phyloP scores from a whole-genome alignment of 2,329 filamentous ascomycete genomes.

The Rhytidhysteron rufulum region DNA sequence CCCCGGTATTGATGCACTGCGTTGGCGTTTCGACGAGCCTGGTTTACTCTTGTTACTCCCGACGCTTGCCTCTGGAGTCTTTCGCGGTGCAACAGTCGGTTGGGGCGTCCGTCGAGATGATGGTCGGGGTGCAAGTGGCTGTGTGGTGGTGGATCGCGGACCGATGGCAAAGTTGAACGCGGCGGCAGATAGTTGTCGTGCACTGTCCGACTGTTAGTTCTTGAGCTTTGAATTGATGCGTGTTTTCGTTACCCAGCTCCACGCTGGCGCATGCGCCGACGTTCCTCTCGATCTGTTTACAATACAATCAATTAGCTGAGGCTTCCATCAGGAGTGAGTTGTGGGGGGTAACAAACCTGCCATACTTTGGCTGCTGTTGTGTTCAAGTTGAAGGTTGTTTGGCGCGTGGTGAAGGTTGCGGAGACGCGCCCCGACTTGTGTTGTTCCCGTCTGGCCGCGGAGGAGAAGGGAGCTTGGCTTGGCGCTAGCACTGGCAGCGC shows the following conservation, averaged over 20 bases:
- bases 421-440: too few species aligned
- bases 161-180: conserved; percentile 51
- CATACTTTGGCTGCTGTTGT: too few species aligned
- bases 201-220: conserved; percentile 31
- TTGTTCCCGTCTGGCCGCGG: too few species aligned
- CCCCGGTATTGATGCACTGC: conserved; percentile 28
- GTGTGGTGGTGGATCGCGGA: conserved; percentile 17
- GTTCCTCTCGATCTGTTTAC: conserved; percentile 53
- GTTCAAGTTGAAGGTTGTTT: too few species aligned
- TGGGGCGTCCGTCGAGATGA: conserved; percentile 14
- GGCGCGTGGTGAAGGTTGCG: too few species aligned
- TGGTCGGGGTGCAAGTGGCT: conserved; percentile 19
- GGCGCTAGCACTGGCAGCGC: too few species aligned
- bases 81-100: conserved; percentile 18
- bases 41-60: too few species aligned
- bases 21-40: conserved; percentile 14
- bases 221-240: too few species aligned
- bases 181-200: conserved; percentile 44
- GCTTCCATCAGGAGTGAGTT: too few species aligned
- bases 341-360: too few species aligned
- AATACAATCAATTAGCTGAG: too few species aligned
- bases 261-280: conserved; percentile 54
- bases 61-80: conserved; percentile 22
- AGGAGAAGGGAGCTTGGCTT: too few species aligned
- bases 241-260: conserved; percentile 57